Evolutionary conservation across 768 basidiomycete genomes (phyloP), one percentile per base, ranked within the genome.

Genomic region (Gymnopilus dilepis): DNA sequence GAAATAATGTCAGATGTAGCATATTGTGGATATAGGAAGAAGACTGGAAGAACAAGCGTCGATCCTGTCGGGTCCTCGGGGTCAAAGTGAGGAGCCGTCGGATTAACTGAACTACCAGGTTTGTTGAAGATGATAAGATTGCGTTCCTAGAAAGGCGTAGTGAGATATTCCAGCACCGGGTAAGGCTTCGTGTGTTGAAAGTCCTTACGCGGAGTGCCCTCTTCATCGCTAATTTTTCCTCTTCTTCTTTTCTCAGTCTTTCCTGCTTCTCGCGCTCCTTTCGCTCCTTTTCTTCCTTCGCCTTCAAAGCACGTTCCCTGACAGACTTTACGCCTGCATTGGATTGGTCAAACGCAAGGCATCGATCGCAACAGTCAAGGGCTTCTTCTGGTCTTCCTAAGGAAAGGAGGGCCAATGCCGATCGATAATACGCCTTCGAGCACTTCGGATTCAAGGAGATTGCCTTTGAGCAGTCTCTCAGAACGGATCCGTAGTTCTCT

Each of bases 11-110:
- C 97, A 28, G 96, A 94, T 5, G 87, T 94, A 11, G 89, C 86
- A 65, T 95, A 82, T 72, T 94, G 89, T 6, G 97, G 97, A 74
- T 98, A 97, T 62, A 98, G 82, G 76, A 99, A 91, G 80, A 97
- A 93, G 41, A 91, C 89, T 2, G 97, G 97, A 71, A 97, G 73
- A 63, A 97, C 74, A 12, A 97, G 82, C 0, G 86, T 87, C 62
- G 73, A 71, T 65, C 81, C 65, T 59, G 86, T 77, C 59, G 85
- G 71, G 74, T 88, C 90, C 62, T 89, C 86, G 2, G 82, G 71
- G 69, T 91, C 88, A 67, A 90, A 90, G 58, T 84, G 82, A 7
- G 92, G 87, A 53, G 76, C 74, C 69, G 85, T 88, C 6, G 86
- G 86, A 68, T 83, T 86, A 55, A 78, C 78, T 38, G 80, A 77